Evolutionary conservation across 2,329 filamentous ascomycete species (phyloP).

Genomic region (Colletotrichum chlorophyti): DNA sequence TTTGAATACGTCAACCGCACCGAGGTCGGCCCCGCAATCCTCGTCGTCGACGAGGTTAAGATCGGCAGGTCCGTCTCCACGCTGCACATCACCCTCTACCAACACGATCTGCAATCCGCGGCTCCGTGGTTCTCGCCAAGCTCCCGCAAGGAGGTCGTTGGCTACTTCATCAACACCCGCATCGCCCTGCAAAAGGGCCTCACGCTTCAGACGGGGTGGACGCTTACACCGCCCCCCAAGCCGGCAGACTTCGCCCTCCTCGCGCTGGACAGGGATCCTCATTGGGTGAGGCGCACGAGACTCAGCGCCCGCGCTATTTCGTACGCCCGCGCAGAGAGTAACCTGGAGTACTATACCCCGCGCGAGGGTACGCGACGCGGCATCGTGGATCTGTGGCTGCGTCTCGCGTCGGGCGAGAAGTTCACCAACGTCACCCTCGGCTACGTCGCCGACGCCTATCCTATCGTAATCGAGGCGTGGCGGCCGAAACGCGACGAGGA

Average conservation of each 20-base stretch:
- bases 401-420: constrained; percentile 61
- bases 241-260: constrained; percentile 36
- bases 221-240: constrained; percentile 26
- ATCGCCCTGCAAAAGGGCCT: constrained; percentile 41
- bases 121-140: constrained; percentile 43
- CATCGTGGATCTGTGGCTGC: constrained; percentile 69
- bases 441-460: constrained; percentile 73
- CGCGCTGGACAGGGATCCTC: constrained; percentile 32
- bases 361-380: constrained; percentile 20
- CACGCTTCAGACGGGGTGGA: constrained; percentile 21
- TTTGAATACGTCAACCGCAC: constrained; percentile 51
- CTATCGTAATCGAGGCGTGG: constrained; percentile 66
- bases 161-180: constrained; percentile 48
- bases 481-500: constrained; percentile 38
- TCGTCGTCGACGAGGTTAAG: constrained; percentile 50
- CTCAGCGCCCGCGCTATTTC: constrained; percentile 2
- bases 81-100: constrained; percentile 49
- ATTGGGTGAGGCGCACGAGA: constrained; percentile 34
- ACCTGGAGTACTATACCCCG: constrained; percentile 33
- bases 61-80: constrained; percentile 48
- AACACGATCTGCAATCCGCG: constrained; percentile 40
- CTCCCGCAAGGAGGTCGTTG: constrained; percentile 40
- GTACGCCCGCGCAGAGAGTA: constrained; percentile 35
- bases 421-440: constrained; percentile 72
- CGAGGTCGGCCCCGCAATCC: constrained; percentile 41